Conservation (phyloP, 192 early-diverging fungal genomes). For the Glomus cerebriforme region DNA sequence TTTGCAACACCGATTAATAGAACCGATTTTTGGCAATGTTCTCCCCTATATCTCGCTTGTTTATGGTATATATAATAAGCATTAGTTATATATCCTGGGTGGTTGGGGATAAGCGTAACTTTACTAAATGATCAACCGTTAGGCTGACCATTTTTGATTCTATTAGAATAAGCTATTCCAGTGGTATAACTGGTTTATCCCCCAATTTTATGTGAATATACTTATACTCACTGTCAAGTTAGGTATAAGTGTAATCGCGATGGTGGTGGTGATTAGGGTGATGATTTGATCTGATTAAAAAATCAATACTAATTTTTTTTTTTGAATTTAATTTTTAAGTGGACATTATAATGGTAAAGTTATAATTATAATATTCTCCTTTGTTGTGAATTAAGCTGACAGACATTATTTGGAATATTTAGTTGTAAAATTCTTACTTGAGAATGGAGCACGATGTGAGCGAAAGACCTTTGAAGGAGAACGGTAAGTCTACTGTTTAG, state of each 20-base stretch:
- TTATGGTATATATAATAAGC: conserved; percentile 32
- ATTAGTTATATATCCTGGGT: too few relatives aligned
- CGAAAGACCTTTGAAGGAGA: conserved; percentile 55
- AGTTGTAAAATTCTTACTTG: conserved; percentile 47
- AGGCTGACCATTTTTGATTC: too few relatives aligned
- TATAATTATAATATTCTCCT: not conserved
- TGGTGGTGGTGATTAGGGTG: too few relatives aligned
- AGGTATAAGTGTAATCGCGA: too few relatives aligned
- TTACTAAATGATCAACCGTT: too few relatives aligned
- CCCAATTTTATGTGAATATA: too few relatives aligned
- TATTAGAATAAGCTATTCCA: too few relatives aligned
- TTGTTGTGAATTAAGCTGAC: not conserved
- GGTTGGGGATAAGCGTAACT: too few relatives aligned
- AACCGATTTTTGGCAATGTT: conserved; percentile 52
- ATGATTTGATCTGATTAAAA: not conserved
- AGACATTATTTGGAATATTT: not conserved
- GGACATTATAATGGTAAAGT: conserved; percentile 40
- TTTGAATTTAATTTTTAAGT: not conserved
- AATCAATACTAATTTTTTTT: not conserved
- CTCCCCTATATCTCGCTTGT: conserved; percentile 48
- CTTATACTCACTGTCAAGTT: too few relatives aligned
- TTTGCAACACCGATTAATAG: conserved; percentile 47
- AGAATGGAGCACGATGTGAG: conserved; percentile 53
- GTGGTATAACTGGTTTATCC: too few relatives aligned
- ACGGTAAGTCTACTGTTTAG: not conserved